These are phyloP conservation scores for Grigorovia transvaalensis DNA, from an alignment of 805 yeast species.

Conservation along the genomic window DNA sequence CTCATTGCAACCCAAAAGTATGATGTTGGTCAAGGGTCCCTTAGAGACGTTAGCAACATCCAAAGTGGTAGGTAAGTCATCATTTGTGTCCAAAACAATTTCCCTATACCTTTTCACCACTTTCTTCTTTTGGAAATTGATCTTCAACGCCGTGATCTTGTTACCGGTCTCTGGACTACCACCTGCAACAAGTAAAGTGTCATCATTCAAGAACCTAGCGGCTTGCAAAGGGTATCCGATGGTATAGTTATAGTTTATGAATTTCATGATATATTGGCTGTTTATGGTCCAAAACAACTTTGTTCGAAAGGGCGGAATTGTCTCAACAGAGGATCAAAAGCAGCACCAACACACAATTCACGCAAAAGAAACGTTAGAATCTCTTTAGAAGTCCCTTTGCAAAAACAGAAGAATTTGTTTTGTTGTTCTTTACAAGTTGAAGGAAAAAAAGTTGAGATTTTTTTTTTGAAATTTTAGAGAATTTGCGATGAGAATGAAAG, in stretches of 20 bases:
- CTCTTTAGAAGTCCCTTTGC: not conserved
- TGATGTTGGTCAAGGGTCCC: constrained; percentile 28
- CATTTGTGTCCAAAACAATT: constrained; percentile 46
- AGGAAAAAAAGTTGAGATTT: too few relatives aligned
- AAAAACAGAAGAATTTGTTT: not conserved
- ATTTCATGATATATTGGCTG: constrained; percentile 12
- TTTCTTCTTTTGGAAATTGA: constrained; percentile 41
- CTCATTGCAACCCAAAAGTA: constrained; percentile 72
- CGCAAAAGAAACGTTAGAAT: too few relatives aligned
- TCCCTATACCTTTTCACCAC: constrained; percentile 54
- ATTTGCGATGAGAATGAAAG: too few relatives aligned
- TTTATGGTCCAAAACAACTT: too few relatives aligned
- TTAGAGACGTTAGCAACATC: constrained; percentile 30
- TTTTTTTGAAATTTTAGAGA: too few relatives aligned
- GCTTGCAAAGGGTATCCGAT: constrained; percentile 75
- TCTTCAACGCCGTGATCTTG: constrained; percentile 56
- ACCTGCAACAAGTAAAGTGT: constrained; percentile 64
- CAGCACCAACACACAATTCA: not conserved
- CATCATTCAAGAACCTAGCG: constrained; percentile 54
- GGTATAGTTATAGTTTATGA: constrained; percentile 18
- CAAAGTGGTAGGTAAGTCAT: constrained; percentile 82
- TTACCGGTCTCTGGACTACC: constrained; percentile 92
- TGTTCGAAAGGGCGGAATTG: not conserved
- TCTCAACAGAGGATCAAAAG: not conserved
- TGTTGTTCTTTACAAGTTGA: not conserved